phyloP scores from a whole-genome alignment of 768 basidiomycete species.

The Boletus patriciae region DNA sequence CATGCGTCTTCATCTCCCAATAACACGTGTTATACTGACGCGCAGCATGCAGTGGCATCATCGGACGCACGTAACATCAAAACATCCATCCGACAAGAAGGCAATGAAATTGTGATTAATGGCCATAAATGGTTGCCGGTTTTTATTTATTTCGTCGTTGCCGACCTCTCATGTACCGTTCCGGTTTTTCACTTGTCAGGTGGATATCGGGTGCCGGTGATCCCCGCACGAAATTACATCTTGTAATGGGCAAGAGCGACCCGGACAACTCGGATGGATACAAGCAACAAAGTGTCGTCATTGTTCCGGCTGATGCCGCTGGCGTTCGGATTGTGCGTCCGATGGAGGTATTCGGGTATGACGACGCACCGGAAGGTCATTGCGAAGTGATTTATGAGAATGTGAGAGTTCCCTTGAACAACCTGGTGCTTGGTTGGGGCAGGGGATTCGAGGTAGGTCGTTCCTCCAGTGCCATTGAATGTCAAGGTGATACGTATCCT shows the following conservation, averaged over 20 bases:
- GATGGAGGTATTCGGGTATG: constrained; percentile 92
- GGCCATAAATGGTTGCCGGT: constrained; percentile 87
- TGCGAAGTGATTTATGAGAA: constrained; percentile 94
- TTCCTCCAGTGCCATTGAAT: not conserved
- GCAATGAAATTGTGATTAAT: constrained; percentile 87
- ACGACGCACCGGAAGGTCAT: constrained; percentile 96
- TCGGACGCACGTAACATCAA: constrained; percentile 95
- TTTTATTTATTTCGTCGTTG: not conserved
- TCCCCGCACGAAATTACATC: constrained; percentile 83
- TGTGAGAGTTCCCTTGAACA: constrained; percentile 82
- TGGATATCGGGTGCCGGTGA: constrained; percentile 98
- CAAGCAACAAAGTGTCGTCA: constrained; percentile 88
- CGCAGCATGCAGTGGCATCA: constrained; percentile 59
- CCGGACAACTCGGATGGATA: constrained; percentile 74
- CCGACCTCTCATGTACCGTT: constrained; percentile 14
- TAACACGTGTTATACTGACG: constrained; percentile 12
- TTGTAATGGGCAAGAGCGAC: constrained; percentile 95
- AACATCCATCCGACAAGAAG: constrained; percentile 81
- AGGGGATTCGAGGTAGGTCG: constrained; percentile 80
- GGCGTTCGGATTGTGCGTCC: constrained; percentile 91
- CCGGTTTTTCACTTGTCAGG: constrained; percentile 43
- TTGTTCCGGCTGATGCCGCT: constrained; percentile 85
- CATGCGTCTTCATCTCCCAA: constrained; percentile 25
- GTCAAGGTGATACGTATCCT: not conserved
- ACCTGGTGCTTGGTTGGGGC: constrained; percentile 91